phyloP scores from a whole-genome alignment of 176 grass and related monocot species.

The Lolium multiflorum region DNA sequence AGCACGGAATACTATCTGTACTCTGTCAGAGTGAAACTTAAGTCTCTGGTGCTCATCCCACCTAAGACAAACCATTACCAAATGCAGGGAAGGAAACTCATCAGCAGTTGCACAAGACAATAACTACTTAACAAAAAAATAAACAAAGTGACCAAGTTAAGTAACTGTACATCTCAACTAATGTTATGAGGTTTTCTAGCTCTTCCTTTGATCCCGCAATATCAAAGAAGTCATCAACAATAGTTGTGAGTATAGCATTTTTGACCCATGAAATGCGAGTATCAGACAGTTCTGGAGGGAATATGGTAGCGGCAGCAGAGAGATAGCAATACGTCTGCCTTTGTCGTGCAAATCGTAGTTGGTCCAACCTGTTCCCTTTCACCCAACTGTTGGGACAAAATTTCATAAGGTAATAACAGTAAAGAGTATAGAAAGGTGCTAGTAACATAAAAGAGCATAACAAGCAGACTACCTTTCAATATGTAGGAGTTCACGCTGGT shows the following conservation, averaged over 20 bases:
- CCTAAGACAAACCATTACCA: not conserved
- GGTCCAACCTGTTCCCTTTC: not conserved
- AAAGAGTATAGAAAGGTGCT: too few species aligned
- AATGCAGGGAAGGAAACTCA: not conserved
- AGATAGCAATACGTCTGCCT: not conserved
- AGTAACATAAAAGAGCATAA: not conserved
- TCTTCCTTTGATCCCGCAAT: not conserved
- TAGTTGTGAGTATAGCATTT: not conserved
- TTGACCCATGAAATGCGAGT: not conserved
- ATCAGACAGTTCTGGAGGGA: not conserved
- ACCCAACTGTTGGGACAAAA: not conserved
- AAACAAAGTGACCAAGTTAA: not conserved
- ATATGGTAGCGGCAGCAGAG: not conserved
- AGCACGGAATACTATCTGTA: not conserved
- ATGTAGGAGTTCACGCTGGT: not conserved
- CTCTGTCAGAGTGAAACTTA: not conserved
- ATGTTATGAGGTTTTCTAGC: not conserved
- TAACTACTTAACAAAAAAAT: not conserved
- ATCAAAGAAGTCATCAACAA: not conserved
- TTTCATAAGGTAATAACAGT: too few species aligned
- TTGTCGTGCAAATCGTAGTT: not conserved
- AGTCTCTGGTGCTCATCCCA: not conserved
- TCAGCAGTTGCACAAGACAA: not conserved
- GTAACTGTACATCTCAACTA: not conserved
- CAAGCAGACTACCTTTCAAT: not conserved